These are phyloP conservation scores for Quercus agrifolia DNA, from an alignment of 306 rosid genomes.

Conservation along the genomic window DNA sequence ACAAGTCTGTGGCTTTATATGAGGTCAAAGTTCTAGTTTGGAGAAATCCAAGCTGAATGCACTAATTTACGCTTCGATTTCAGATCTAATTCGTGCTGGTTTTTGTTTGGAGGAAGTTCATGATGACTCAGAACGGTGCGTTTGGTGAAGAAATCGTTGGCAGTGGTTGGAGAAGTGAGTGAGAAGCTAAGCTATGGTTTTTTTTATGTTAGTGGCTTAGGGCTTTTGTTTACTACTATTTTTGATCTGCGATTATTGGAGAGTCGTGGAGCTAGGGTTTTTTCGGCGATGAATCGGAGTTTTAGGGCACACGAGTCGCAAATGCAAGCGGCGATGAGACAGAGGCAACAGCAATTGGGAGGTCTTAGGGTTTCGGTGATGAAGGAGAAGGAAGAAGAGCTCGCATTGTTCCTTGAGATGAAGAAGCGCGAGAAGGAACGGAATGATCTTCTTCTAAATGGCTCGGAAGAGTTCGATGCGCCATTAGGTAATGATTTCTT, in stretches of 20 bases:
- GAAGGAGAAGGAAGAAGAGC: slow-evolving; percentile 89
- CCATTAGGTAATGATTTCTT: slow-evolving; percentile 52
- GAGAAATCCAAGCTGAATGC: neutral
- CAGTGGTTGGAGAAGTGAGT: slow-evolving; percentile 26
- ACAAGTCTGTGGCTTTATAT: neutral
- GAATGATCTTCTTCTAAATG: slow-evolving; percentile 71
- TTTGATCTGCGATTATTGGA: slow-evolving; percentile 21
- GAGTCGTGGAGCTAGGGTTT: slow-evolving; percentile 26
- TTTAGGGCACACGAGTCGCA: slow-evolving; percentile 77
- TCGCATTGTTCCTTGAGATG: slow-evolving; percentile 82
- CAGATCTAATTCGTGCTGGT: slow-evolving; percentile 32
- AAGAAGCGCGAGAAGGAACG: slow-evolving; percentile 88
- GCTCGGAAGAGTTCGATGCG: slow-evolving; percentile 65
- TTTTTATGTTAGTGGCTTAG: slow-evolving; percentile 13
- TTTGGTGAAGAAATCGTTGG: slow-evolving; percentile 19
- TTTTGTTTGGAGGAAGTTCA: slow-evolving; percentile 20
- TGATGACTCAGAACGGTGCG: neutral
- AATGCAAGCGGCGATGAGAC: slow-evolving; percentile 60
- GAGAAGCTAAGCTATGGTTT: slow-evolving; percentile 17
- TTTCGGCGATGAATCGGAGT: slow-evolving; percentile 74
- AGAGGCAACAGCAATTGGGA: slow-evolving; percentile 61
- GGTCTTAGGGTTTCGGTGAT: slow-evolving; percentile 36
- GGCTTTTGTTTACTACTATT: slow-evolving; percentile 6
- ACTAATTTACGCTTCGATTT: neutral
- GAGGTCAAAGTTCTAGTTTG: neutral